These are phyloP conservation scores for Stephania cephalantha DNA, from an alignment of 164 flowering plant genomes.

Conservation along the genomic window DNA sequence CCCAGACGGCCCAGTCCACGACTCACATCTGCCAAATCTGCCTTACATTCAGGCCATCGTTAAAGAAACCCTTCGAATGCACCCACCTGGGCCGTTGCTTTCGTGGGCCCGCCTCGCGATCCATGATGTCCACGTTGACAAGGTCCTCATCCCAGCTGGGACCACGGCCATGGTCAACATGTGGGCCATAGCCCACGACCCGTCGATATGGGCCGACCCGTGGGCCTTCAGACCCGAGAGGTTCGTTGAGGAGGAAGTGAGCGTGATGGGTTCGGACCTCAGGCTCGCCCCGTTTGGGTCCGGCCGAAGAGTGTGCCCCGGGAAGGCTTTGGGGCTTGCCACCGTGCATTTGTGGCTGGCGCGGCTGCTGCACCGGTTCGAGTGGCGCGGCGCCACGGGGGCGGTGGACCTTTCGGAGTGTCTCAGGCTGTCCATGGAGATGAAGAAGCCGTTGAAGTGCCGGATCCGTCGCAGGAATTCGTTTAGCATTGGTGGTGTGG, in stretches of 20 bases:
- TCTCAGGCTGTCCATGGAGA: constrained; percentile 62
- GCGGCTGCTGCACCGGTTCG: constrained; percentile 44
- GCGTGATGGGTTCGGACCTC: constrained; percentile 65
- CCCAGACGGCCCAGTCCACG: constrained; percentile 35
- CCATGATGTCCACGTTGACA: constrained; percentile 58
- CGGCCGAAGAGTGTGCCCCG: constrained; percentile 75
- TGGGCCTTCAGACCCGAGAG: constrained; percentile 57
- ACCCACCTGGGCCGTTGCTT: constrained; percentile 85
- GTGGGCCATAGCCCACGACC: constrained; percentile 90
- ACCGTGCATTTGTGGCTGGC: constrained; percentile 72
- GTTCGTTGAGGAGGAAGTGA: constrained; percentile 56
- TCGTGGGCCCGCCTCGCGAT: constrained; percentile 84
- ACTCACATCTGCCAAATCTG: constrained; percentile 54
- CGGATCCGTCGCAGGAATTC: constrained; percentile 23
- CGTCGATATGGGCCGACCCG: constrained; percentile 65
- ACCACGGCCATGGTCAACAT: constrained; percentile 92
- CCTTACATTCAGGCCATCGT: constrained; percentile 63
- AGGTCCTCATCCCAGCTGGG: constrained; percentile 59
- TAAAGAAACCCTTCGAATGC: constrained; percentile 68
- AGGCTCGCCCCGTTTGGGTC: constrained; percentile 80
- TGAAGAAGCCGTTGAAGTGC: constrained; percentile 60
- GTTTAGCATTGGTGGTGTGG: background rate
- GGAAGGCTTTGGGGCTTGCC: constrained; percentile 57
- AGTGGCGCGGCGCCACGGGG: constrained; percentile 44
- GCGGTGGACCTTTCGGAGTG: constrained; percentile 63